phyloP scores from a whole-genome alignment of 805 yeast genomes.

The Phaffomyces thermotolerans region DNA sequence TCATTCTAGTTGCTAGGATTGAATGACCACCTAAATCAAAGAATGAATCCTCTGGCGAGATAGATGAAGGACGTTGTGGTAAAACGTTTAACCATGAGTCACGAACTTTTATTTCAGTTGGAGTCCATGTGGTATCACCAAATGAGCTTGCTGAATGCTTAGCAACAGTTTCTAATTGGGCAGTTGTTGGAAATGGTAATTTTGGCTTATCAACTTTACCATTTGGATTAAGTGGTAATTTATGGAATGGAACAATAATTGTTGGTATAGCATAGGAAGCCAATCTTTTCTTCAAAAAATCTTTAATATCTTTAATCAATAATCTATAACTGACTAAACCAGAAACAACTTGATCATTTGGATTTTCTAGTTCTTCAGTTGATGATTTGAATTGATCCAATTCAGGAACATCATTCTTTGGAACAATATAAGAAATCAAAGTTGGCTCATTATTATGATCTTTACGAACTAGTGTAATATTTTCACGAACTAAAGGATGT shows the following conservation, averaged over 20 bases:
- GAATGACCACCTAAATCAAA: conserved; percentile 98
- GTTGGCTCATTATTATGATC: conserved; percentile 91
- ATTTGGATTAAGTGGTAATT: conserved; percentile 91
- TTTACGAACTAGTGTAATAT: conserved; percentile 83
- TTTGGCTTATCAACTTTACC: conserved; percentile 98
- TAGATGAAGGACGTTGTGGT: conserved; percentile 76
- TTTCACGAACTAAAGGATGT: conserved; percentile 88
- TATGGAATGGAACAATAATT: conserved; percentile 76
- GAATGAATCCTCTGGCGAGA: conserved; percentile 78
- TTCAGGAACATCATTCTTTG: conserved; percentile 49
- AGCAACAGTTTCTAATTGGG: conserved; percentile 75
- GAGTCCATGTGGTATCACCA: conserved; percentile 49
- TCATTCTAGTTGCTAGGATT: conserved; percentile 93
- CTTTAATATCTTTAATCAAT: conserved; percentile 72
- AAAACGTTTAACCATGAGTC: conserved; percentile 82
- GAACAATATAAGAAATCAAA: conserved; percentile 86
- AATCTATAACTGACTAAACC: conserved; percentile 74
- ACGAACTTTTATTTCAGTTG: conserved; percentile 58
- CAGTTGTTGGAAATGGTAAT: conserved; percentile 88
- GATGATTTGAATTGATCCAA: conserved; percentile 36
- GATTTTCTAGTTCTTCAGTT: conserved; percentile 36
- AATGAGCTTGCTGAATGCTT: conserved; percentile 35
- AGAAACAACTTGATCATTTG: conserved; percentile 58
- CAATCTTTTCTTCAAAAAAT: conserved; percentile 77
- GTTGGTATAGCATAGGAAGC: conserved; percentile 94